phyloP scores from a whole-genome alignment of 2,329 filamentous ascomycete species.

The Hypoxylon sp. region DNA sequence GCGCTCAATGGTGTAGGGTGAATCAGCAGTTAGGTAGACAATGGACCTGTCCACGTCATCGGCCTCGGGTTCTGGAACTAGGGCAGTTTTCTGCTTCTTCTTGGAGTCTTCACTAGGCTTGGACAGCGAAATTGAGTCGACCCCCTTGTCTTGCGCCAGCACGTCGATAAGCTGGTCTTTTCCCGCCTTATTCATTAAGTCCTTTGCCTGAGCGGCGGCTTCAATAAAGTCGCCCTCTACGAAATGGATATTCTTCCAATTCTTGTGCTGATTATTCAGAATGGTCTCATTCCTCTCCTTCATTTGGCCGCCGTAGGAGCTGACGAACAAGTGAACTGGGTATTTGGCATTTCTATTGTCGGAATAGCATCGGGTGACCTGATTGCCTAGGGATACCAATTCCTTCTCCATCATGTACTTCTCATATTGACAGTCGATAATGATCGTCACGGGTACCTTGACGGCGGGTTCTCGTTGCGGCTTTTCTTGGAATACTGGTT shows the following conservation, averaged over 20 bases:
- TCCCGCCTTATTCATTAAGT: constrained; percentile 71
- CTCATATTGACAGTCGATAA: constrained; percentile 95
- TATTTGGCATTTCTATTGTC: constrained; percentile 81
- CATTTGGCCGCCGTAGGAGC: constrained; percentile 81
- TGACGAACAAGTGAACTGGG: constrained; percentile 79
- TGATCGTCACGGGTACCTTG: constrained; percentile 79
- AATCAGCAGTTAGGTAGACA: constrained; percentile 92
- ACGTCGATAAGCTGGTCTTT: constrained; percentile 71
- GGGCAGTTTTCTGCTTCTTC: constrained; percentile 49
- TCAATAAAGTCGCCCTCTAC: constrained; percentile 79
- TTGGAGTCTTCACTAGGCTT: constrained; percentile 50
- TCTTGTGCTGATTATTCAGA: constrained; percentile 75
- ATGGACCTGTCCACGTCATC: constrained; percentile 62
- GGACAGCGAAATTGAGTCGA: constrained; percentile 52
- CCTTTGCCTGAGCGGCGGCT: constrained; percentile 74
- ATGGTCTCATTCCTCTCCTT: constrained; percentile 84
- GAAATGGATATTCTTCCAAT: constrained; percentile 85
- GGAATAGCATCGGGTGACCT: constrained; percentile 89
- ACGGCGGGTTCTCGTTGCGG: constrained; percentile 52
- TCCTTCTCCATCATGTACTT: constrained; percentile 90
- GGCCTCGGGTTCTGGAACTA: constrained; percentile 46
- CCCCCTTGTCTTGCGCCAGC: constrained; percentile 59
- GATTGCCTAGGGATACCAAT: constrained; percentile 81
- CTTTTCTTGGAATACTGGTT: constrained; percentile 55
- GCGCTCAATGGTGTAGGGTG: constrained; percentile 83